These are phyloP conservation scores for Pecoramyces ruminantium DNA, from an alignment of 192 early-diverging fungal species.

Conservation along the genomic window DNA sequence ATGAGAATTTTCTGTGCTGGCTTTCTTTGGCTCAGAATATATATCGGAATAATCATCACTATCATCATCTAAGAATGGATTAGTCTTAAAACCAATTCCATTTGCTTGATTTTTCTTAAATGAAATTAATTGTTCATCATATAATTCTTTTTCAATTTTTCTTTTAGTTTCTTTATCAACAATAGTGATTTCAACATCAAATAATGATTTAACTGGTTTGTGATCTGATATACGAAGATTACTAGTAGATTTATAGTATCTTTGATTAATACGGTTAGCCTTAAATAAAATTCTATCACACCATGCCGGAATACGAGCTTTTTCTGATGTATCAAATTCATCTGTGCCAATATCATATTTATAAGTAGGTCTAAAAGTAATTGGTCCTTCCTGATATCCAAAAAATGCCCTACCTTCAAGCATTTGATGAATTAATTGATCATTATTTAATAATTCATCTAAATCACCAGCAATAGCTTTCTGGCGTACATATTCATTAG, in stretches of 20 bases:
- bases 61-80: not conserved
- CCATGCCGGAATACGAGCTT: constrained; percentile 84
- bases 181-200: not conserved
- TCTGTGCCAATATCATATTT: constrained; percentile 79
- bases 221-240: not conserved
- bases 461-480: constrained; percentile 33
- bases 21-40: not conserved
- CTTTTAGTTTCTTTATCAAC: not conserved
- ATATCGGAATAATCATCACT: not conserved
- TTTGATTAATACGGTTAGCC: not conserved
- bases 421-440: constrained; percentile 60
- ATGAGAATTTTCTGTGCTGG: not conserved
- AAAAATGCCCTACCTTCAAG: constrained; percentile 48
- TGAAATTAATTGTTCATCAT: not conserved
- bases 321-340: constrained; percentile 80
- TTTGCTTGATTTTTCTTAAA: not conserved
- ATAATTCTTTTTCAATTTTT: not conserved
- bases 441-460: constrained; percentile 48
- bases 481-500: constrained; percentile 39
- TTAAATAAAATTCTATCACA: constrained; percentile 87
- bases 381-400: constrained; percentile 58
- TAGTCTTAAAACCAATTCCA: not conserved
- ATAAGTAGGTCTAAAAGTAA: constrained; percentile 78
- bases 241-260: not conserved
- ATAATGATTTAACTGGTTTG: not conserved